These are phyloP conservation scores for Mycothermus thermophilus DNA, from an alignment of 495 filamentous ascomycete species.

Conservation along the genomic window DNA sequence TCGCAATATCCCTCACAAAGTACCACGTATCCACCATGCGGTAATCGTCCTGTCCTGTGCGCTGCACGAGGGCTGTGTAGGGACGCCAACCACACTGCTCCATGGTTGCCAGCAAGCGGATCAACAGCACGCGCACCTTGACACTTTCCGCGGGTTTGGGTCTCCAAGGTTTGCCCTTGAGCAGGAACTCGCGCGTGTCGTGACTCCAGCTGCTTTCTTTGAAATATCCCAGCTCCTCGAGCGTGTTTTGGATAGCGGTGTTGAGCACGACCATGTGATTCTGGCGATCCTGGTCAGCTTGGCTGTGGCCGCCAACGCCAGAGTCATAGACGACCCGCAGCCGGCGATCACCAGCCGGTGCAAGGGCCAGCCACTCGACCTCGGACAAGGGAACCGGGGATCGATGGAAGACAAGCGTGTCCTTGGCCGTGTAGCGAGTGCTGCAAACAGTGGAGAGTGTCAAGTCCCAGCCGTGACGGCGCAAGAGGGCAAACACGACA, in stretches of 20 bases:
- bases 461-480: slow-evolving; percentile 9
- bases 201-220: slow-evolving; percentile 8
- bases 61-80: slow-evolving; percentile 5
- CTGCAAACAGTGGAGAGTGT: slow-evolving; percentile 4
- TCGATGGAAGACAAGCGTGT: slow-evolving; percentile 10
- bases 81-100: slow-evolving; percentile 8
- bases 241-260: slow-evolving; percentile 1
- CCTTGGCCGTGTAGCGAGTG: slow-evolving; percentile 7
- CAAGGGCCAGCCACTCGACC: slow-evolving; percentile 11
- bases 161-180: slow-evolving; percentile 9
- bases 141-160: slow-evolving; percentile 1
- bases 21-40: slow-evolving; percentile 12
- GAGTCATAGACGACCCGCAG: slow-evolving; percentile 10
- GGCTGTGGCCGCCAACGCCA: background rate
- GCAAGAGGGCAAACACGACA: slow-evolving; percentile 11
- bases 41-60: slow-evolving; percentile 8
- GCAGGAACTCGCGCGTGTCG: slow-evolving; percentile 9
- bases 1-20: slow-evolving; percentile 4
- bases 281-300: background rate
- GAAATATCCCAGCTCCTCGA: slow-evolving; percentile 3
- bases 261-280: background rate
- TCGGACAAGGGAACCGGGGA: background rate
- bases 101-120: slow-evolving; percentile 8
- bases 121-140: slow-evolving; percentile 7
- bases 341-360: background rate